Percentiles rank a stretch among this genome's conserved stretches.
Evolutionary conservation across 352 stramenopile species (phyloP).

Genomic region (Phytophthora nicotianae): DNA sequence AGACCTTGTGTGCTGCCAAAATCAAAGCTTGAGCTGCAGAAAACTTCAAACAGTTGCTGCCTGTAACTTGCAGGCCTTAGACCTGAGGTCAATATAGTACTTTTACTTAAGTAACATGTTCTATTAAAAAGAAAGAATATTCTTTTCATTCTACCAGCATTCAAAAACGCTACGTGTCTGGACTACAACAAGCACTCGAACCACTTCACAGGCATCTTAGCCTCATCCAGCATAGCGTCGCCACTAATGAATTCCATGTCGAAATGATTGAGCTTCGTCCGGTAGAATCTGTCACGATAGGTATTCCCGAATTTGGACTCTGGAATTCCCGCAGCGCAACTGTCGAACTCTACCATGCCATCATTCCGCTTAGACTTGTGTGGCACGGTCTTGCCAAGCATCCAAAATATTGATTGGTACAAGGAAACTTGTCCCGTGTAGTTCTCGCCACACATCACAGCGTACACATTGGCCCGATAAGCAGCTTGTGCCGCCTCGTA

Average conservation of each 20-base stretch:
- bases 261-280: constrained; percentile 53
- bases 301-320: constrained; percentile 36
- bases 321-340: constrained; percentile 30
- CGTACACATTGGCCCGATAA: constrained; percentile 34
- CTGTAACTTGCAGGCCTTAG: no score
- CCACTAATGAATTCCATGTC: constrained; percentile 51
- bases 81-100: no score
- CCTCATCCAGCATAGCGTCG: constrained; percentile 38
- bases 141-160: no score
- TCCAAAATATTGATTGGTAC: constrained; percentile 20
- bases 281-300: constrained; percentile 46
- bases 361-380: constrained; percentile 31
- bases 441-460: constrained; percentile 32
- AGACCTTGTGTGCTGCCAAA: no score
- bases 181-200: constrained; percentile 53
- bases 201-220: constrained; percentile 60
- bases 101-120: no score
- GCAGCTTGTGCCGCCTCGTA: constrained; percentile 30
- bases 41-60: no score
- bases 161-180: not conserved
- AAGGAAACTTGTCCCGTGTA: constrained; percentile 30
- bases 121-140: no score
- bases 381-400: constrained; percentile 16
- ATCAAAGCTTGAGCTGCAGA: no score
- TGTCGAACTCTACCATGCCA: constrained; percentile 33